These are phyloP conservation scores for Fusarium decemcellulare DNA, from an alignment of 2,329 filamentous ascomycete genomes.

Conservation along the genomic window DNA sequence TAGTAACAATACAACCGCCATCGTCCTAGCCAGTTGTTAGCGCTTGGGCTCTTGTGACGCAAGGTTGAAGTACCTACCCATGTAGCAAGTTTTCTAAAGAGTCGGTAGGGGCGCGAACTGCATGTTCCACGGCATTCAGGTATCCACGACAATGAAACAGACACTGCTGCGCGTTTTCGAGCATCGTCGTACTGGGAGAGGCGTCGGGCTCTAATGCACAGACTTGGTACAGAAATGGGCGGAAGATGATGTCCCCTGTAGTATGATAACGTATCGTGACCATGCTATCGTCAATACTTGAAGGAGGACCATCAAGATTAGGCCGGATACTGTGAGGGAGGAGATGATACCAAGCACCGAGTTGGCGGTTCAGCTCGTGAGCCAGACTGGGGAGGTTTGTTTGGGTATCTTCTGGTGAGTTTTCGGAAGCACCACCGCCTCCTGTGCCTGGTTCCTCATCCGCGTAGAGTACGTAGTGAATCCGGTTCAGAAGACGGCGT, in stretches of 20 bases:
- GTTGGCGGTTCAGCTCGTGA: conserved; percentile 35
- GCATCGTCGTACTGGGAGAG: conserved; percentile 9
- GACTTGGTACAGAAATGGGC: conserved; percentile 36
- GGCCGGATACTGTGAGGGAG: conserved; percentile 37
- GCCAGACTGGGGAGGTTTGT: conserved; percentile 22
- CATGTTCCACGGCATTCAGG: conserved; percentile 30
- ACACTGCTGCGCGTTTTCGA: conserved; percentile 37
- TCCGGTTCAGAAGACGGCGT: conserved; percentile 32
- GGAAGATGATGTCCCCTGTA: conserved; percentile 34
- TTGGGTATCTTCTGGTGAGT: conserved; percentile 14
- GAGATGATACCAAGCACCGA: conserved; percentile 38
- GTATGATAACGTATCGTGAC: conserved; percentile 39
- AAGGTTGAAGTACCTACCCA: conserved; percentile 5
- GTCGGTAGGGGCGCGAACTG: conserved; percentile 20
- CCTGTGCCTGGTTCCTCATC: conserved; percentile 32
- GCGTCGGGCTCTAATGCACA: conserved; percentile 15
- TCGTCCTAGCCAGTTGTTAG: conserved; percentile 22
- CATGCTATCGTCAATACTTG: conserved; percentile 34
- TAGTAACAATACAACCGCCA: conserved; percentile 33
- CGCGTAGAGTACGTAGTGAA: conserved; percentile 39
- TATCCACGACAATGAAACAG: conserved; percentile 35
- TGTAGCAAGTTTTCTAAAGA: conserved; percentile 37
- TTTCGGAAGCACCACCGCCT: background rate
- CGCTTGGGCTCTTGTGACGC: fast-evolving
- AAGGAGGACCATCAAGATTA: conserved; percentile 15